phyloP scores from a whole-genome alignment of 805 yeast genomes.

The Yarrowia bubula region DNA sequence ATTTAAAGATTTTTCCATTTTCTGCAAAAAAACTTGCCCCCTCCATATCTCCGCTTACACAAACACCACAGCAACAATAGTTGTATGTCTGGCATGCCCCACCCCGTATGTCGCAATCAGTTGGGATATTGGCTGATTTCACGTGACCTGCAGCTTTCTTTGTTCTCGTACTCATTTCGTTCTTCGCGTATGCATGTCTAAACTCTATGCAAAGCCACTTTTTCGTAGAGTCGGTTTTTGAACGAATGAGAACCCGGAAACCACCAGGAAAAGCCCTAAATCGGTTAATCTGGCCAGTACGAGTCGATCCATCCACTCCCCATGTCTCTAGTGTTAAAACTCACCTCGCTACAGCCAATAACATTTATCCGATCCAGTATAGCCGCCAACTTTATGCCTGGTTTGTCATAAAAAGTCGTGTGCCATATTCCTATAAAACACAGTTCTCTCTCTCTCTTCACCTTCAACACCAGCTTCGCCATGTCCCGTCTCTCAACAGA shows the following conservation, averaged over 20 bases:
- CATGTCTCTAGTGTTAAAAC: no score
- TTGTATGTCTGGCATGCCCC: neutral
- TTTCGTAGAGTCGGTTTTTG: no score
- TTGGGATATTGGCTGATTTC: slow-evolving; percentile 17
- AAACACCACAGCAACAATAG: neutral
- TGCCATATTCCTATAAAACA: neutral
- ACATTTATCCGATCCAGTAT: neutral
- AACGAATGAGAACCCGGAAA: no score
- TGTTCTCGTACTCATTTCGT: neutral
- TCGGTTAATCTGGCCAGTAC: no score
- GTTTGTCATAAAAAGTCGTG: neutral
- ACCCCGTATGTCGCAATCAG: neutral
- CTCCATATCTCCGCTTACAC: neutral
- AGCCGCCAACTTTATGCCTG: slow-evolving; percentile 13
- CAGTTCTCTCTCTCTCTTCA: neutral
- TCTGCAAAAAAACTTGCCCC: no score
- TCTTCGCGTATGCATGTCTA: neutral
- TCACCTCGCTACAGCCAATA: no score
- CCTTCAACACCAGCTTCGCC: neutral
- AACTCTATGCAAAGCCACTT: neutral
- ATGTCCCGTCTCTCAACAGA: slow-evolving; percentile 24
- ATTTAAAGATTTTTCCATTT: no score
- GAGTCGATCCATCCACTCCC: no score
- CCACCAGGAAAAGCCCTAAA: no score
- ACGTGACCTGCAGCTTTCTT: slow-evolving; percentile 17